These are phyloP conservation scores for Candida palmyrensis DNA, from an alignment of 805 yeast species.

Conservation along the genomic window DNA sequence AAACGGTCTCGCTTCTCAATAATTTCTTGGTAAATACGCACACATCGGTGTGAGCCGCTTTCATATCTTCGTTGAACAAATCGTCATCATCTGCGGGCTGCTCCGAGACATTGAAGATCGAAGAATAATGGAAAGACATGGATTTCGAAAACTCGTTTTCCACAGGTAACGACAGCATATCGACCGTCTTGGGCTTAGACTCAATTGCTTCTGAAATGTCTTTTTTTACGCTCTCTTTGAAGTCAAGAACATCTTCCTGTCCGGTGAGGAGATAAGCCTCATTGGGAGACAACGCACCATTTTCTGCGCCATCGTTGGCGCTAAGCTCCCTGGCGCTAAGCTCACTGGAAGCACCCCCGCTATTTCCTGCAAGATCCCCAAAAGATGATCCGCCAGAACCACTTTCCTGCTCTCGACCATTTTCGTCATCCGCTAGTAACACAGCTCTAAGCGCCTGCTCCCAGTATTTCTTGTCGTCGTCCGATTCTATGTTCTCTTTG, in stretches of 20 bases:
- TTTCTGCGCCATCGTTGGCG: too few relatives aligned
- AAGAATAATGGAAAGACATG: conserved; percentile 6
- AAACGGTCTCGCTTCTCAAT: neutral
- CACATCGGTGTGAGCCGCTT: too few relatives aligned
- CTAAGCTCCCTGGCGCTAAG: too few relatives aligned
- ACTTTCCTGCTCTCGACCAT: too few relatives aligned
- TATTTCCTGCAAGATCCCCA: too few relatives aligned
- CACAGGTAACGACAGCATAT: too few relatives aligned
- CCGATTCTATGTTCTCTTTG: neutral
- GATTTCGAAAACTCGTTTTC: conserved; percentile 1
- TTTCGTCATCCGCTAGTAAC: too few relatives aligned
- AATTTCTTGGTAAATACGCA: neutral
- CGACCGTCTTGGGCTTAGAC: neutral
- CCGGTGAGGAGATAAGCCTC: too few relatives aligned
- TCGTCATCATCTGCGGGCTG: conserved; percentile 5
- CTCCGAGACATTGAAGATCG: conserved; percentile 6
- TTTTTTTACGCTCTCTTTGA: neutral
- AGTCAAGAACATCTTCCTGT: too few relatives aligned
- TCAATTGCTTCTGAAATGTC: neutral
- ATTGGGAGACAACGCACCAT: too few relatives aligned
- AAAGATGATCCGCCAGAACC: too few relatives aligned
- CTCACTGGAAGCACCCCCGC: too few relatives aligned
- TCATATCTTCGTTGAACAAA: conserved; percentile 5
- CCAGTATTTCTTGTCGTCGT: neutral
- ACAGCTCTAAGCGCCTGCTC: neutral